A percentile compares a stretch with the other conserved stretches of the same genome.
phyloP scores from a whole-genome alignment of 768 basidiomycete species.

The Rhodotorula diobovata region DNA sequence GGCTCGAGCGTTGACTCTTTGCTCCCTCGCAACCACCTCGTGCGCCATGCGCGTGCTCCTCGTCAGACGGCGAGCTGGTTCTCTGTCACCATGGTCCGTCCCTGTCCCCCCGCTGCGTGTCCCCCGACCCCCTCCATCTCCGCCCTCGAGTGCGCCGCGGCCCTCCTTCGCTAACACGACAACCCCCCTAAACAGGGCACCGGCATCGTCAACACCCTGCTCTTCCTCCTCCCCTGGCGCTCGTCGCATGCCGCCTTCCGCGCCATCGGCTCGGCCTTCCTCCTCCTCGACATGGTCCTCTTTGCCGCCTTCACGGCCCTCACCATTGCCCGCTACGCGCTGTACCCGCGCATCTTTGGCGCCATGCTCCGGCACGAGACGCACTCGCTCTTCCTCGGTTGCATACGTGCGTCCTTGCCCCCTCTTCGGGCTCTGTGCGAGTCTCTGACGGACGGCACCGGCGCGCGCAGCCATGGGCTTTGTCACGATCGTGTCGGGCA shows the following conservation, averaged over 20 bases:
- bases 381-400: constrained; percentile 37
- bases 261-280: constrained; percentile 37
- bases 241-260: constrained; percentile 38
- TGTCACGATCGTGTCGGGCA: constrained; percentile 40
- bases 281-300: constrained; percentile 39
- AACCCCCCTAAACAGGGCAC: constrained; percentile 27
- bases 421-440: no score
- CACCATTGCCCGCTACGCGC: constrained; percentile 37
- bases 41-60: no score
- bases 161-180: no score
- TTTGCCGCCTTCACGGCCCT: constrained; percentile 37
- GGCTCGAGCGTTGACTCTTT: neutral
- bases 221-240: constrained; percentile 40
- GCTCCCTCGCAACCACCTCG: neutral
- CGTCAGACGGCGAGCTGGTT: constrained; percentile 21
- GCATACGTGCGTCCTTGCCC: constrained; percentile 9
- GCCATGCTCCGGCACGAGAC: constrained; percentile 42
- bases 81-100: constrained; percentile 26
- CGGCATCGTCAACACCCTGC: constrained; percentile 41
- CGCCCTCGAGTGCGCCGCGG: no score
- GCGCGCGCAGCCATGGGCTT: constrained; percentile 38
- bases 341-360: constrained; percentile 39
- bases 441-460: no score
- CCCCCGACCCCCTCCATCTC: no score
- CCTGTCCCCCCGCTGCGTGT: no score